phyloP scores from a whole-genome alignment of 2,329 filamentous ascomycete species.

The Fusarium sp. region DNA sequence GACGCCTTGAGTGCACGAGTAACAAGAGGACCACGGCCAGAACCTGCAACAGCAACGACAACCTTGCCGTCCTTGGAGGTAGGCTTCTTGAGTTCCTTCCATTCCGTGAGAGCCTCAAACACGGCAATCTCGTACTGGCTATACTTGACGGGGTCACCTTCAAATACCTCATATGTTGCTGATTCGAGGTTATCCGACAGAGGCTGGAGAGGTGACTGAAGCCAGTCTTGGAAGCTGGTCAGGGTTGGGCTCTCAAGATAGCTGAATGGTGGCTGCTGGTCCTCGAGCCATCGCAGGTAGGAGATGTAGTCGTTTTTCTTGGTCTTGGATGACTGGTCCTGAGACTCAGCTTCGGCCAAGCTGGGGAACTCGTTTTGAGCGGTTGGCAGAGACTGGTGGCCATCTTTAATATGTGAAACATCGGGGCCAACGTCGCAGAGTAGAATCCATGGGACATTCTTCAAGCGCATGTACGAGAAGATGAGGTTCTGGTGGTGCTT shows the following conservation, averaged over 20 bases:
- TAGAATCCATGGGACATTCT: constrained; percentile 69
- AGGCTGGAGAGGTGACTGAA: constrained; percentile 94
- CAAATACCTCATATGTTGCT: constrained; percentile 97
- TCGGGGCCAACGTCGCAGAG: constrained; percentile 70
- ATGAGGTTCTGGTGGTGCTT: constrained; percentile 70
- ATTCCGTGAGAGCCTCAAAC: constrained; percentile 81
- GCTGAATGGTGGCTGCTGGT: constrained; percentile 74
- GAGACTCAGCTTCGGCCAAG: constrained; percentile 68
- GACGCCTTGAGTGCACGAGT: constrained; percentile 87
- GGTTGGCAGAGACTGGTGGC: constrained; percentile 39
- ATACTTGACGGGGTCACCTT: constrained; percentile 98
- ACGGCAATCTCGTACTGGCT: constrained; percentile 92
- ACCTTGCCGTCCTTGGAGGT: constrained; percentile 76
- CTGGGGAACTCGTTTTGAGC: constrained; percentile 72
- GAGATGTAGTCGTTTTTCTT: constrained; percentile 64
- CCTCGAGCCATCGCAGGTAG: constrained; percentile 87
- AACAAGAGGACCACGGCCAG: constrained; percentile 91
- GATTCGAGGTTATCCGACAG: constrained; percentile 96
- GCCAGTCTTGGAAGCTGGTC: constrained; percentile 83
- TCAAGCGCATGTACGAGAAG: constrained; percentile 71
- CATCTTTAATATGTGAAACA: constrained; percentile 44
- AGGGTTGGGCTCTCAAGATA: constrained; percentile 62
- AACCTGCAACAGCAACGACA: constrained; percentile 90
- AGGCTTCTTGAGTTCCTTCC: constrained; percentile 76
- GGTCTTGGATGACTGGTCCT: constrained; percentile 45